Evolutionary conservation across 108 stramenopile species (phyloP).

Genomic region (Parietichytrium sp.): DNA sequence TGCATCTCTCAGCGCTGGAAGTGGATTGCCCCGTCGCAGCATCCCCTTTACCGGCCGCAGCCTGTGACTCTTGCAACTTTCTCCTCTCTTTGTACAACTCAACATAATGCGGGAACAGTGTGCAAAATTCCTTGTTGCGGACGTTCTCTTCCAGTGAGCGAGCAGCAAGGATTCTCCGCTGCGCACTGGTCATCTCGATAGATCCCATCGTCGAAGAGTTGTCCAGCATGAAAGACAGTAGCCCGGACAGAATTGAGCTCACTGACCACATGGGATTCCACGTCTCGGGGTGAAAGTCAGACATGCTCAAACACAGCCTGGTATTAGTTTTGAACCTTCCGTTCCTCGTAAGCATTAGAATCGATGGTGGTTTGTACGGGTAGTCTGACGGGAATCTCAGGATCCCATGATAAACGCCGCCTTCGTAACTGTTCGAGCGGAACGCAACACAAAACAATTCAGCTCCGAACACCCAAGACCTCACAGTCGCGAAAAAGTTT

Average conservation of each 20-base stretch:
- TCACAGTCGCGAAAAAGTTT: background rate
- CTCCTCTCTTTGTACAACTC: constrained; percentile 54
- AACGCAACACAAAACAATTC: background rate
- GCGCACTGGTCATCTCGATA: constrained; percentile 70
- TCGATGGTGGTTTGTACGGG: constrained; percentile 88
- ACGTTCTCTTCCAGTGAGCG: constrained; percentile 74
- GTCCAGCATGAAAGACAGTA: constrained; percentile 93
- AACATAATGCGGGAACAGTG: constrained; percentile 57
- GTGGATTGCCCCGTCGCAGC: too few relatives aligned
- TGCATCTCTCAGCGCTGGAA: too few relatives aligned
- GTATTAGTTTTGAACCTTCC: constrained; percentile 81
- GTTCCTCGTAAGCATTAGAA: constrained; percentile 87
- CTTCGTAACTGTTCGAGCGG: constrained; percentile 54
- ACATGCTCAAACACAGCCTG: constrained; percentile 85
- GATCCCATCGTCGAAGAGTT: constrained; percentile 78
- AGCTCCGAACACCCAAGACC: too few relatives aligned
- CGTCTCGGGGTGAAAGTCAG: constrained; percentile 85
- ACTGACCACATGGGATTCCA: constrained; percentile 91
- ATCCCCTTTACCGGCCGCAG: background rate
- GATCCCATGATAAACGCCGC: constrained; percentile 65
- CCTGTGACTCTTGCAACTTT: background rate
- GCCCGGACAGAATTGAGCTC: constrained; percentile 85
- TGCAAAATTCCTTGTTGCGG: constrained; percentile 47
- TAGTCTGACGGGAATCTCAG: constrained; percentile 70
- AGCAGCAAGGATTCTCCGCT: constrained; percentile 72